Conservation (phyloP, 371 early-diverging fungal species). For the Circinella umbellata region DNA sequence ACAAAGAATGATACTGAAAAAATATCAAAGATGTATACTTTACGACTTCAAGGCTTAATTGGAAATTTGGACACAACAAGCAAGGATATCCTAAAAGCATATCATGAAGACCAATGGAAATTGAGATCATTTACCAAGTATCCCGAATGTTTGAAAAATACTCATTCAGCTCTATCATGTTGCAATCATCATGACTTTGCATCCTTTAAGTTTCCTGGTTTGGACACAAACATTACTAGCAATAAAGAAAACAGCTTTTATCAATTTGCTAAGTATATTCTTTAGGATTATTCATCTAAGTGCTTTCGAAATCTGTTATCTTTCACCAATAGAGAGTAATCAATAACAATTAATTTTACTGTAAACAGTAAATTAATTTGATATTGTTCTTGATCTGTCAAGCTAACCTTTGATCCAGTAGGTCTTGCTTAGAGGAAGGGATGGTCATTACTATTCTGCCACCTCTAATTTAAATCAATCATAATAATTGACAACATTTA, state of each 20-base stretch:
- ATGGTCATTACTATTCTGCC: too few relatives aligned
- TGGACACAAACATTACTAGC: constrained; percentile 10
- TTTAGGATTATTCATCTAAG: too few relatives aligned
- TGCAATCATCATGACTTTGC: constrained; percentile 8
- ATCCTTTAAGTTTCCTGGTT: constrained; percentile 9
- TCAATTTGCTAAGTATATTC: not conserved
- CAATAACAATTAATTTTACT: too few relatives aligned
- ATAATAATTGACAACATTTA: too few relatives aligned
- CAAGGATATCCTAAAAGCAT: constrained; percentile 6
- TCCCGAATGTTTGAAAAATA: constrained; percentile 2
- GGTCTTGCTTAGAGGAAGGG: too few relatives aligned
- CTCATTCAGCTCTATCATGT: constrained; percentile 12
- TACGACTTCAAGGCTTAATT: constrained; percentile 1
- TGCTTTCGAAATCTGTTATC: too few relatives aligned
- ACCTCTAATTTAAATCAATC: too few relatives aligned
- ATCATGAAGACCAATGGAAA: constrained; percentile 4
- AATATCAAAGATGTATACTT: constrained; percentile 12
- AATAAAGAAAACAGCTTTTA: constrained; percentile 12
- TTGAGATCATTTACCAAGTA: constrained; percentile 6
- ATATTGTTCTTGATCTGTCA: too few relatives aligned
- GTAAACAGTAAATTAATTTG: too few relatives aligned
- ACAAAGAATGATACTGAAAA: constrained; percentile 9
- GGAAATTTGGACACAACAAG: constrained; percentile 12
- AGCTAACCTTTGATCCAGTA: too few relatives aligned
- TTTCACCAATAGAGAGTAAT: too few relatives aligned